Percentiles rank a stretch among this genome's conserved stretches.
These are phyloP conservation scores for Camelina hispida DNA, from an alignment of 345 rosid species.

Conservation along the genomic window DNA sequence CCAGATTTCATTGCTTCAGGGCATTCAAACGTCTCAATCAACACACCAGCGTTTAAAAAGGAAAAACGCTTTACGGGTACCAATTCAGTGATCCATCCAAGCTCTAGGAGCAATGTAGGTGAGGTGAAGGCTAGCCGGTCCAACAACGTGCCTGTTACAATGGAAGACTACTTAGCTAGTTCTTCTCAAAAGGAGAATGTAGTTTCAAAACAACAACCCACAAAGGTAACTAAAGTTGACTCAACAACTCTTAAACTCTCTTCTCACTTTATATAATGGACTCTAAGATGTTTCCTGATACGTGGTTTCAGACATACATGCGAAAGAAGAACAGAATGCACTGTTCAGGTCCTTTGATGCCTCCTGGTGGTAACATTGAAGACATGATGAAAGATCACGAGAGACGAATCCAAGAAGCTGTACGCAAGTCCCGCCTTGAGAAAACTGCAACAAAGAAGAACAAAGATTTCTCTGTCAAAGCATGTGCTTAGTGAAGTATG, in stretches of 20 bases:
- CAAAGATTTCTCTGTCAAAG: slow-evolving; percentile 37
- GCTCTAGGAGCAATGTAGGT: slow-evolving; percentile 42
- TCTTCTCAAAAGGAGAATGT: slow-evolving; percentile 43
- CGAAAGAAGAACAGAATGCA: slow-evolving; percentile 76
- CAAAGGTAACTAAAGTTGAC: slow-evolving; percentile 47
- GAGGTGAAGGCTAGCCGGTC: slow-evolving; percentile 48
- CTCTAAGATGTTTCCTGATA: slow-evolving; percentile 10
- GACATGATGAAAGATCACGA: slow-evolving; percentile 90
- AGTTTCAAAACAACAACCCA: slow-evolving; percentile 42
- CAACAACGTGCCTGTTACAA: slow-evolving; percentile 36
- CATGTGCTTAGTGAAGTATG: slow-evolving; percentile 39
- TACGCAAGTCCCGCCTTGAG: slow-evolving; percentile 76
- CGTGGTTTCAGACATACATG: slow-evolving; percentile 58
- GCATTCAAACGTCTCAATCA: slow-evolving; percentile 52
- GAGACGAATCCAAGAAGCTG: slow-evolving; percentile 89
- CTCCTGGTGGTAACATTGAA: slow-evolving; percentile 87
- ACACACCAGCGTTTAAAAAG: slow-evolving; percentile 47
- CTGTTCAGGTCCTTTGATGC: slow-evolving; percentile 90
- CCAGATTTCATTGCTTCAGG: slow-evolving; percentile 70
- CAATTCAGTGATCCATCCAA: slow-evolving; percentile 62
- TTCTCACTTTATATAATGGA: slow-evolving; percentile 6
- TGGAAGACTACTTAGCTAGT: slow-evolving; percentile 44
- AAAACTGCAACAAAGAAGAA: slow-evolving; percentile 56
- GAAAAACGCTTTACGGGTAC: slow-evolving; percentile 48
- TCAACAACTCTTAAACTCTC: slow-evolving; percentile 6